Evolutionary conservation across 495 filamentous ascomycete genomes (phyloP), one percentile per base, ranked within the genome.

Genomic region (Neurospora tetrasperma): DNA sequence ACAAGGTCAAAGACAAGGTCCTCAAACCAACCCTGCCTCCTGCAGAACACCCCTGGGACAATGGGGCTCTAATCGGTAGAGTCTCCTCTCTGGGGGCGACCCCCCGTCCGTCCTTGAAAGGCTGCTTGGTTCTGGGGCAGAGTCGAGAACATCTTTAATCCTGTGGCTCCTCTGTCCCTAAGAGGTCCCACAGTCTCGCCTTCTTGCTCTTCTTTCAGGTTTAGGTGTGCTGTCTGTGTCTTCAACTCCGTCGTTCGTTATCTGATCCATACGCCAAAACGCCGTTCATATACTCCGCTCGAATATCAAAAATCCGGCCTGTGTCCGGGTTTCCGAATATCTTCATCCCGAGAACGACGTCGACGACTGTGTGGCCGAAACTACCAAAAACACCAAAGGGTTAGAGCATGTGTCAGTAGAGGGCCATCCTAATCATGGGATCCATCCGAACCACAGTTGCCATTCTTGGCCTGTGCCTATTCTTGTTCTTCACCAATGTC

Each of bases 381-480:
- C 23, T 40, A 62, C 5, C 20, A 14, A 59, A 59, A 5, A 59
- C n/a, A 62, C 23, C 54, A 31, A 62, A 59, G 48, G 11, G 48
- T 59, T 14, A 18, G 54, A 66, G 54, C 54, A 66, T 66, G 54
- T 27, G 27, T 18, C 54, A 66, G 54, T 66, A 66, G 2, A 59
- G 5, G 48, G 10, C 48, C 23, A 59, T 62, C 27, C 69, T 16
- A 69, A 35, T 62, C 41, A 75, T 75, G 74, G 16, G 20, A 59
- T 69, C 74, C 42, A 16, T 43, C 69, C 31, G 35, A 73, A 42
- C 20, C 73, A 70, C 74, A 31, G 62, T 72, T 70, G 71, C 71
- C 69, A 42, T 75, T 18, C 31, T 75, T 31, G 71, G 74, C 69
- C 59, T 75, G 69, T 71, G 71, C 18, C 71, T 75, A 44, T 39